These are phyloP conservation scores for Candida tropicalis DNA, from an alignment of 1,139 yeast genomes.

Conservation along the genomic window DNA sequence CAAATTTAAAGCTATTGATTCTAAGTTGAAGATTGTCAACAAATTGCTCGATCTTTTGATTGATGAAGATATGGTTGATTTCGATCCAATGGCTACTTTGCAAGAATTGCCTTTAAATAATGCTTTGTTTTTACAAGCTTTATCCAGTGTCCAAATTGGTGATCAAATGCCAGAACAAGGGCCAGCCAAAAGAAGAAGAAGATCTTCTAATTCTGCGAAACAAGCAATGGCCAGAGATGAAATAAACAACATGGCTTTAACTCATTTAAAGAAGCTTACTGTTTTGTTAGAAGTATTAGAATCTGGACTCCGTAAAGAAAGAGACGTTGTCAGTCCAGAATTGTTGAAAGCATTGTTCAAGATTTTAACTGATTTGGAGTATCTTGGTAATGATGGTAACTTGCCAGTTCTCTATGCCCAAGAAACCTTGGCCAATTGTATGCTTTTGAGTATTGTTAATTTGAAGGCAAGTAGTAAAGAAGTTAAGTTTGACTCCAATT, in stretches of 20 bases:
- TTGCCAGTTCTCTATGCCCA: constrained; percentile 90
- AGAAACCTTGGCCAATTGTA: constrained; percentile 86
- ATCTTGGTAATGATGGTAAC: constrained; percentile 88
- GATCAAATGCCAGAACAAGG: constrained; percentile 48
- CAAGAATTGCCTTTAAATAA: constrained; percentile 49
- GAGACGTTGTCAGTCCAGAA: constrained; percentile 42
- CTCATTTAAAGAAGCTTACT: constrained; percentile 77
- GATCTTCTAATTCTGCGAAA: constrained; percentile 76
- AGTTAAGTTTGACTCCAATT: constrained; percentile 56
- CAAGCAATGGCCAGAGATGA: constrained; percentile 75
- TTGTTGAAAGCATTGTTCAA: constrained; percentile 63
- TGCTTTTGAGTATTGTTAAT: constrained; percentile 67
- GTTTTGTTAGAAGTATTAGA: constrained; percentile 81
- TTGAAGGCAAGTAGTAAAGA: constrained; percentile 37
- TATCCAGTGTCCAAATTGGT: constrained; percentile 52
- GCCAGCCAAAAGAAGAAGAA: constrained; percentile 71
- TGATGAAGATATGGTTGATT: constrained; percentile 38
- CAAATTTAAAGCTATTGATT: constrained; percentile 53
- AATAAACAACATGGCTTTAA: constrained; percentile 71
- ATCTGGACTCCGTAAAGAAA: constrained; percentile 32
- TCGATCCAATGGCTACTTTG: constrained; percentile 58
- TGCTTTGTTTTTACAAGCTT: constrained; percentile 48
- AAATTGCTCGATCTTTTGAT: constrained; percentile 60
- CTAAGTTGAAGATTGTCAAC: constrained; percentile 58
- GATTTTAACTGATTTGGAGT: constrained; percentile 80